phyloP scores from a whole-genome alignment of 225 moss, liverwort and hornwort species.

The Sphagnum contortum region DNA sequence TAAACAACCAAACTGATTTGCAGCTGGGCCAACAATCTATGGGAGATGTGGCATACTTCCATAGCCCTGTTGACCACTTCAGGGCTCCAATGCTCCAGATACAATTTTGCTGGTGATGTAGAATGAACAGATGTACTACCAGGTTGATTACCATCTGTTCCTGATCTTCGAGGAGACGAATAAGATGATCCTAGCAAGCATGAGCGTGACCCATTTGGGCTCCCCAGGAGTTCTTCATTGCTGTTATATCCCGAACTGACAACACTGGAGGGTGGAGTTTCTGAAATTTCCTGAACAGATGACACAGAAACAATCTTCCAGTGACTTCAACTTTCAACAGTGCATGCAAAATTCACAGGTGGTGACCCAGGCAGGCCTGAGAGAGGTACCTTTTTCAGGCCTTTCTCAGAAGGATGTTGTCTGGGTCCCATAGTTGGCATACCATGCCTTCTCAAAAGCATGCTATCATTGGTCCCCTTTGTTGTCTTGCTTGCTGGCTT shows the following conservation, averaged over 20 bases:
- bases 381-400: constrained; percentile 17
- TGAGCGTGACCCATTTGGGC: constrained; percentile 25
- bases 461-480: constrained; percentile 11
- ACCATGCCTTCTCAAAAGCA: constrained; percentile 11
- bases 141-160: constrained; percentile 12
- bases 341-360: constrained; percentile 10
- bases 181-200: constrained; percentile 30
- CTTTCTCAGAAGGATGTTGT: constrained; percentile 24
- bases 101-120: constrained; percentile 27
- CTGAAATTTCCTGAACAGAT: constrained; percentile 4
- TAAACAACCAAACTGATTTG: background rate
- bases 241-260: constrained; percentile 1
- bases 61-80: constrained; percentile 27
- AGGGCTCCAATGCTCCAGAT: constrained; percentile 35
- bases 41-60: constrained; percentile 14
- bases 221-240: constrained; percentile 16
- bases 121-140: constrained; percentile 9
- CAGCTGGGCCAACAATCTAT: no score
- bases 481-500: constrained; percentile 19
- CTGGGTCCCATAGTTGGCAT: constrained; percentile 23
- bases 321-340: constrained; percentile 18
- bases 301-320: constrained; percentile 25
- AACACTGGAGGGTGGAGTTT: constrained; percentile 5
- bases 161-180: constrained; percentile 9
- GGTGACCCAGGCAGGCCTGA: constrained; percentile 22